Evolutionary conservation across 2,329 filamentous ascomycete species (phyloP).

Genomic region (Endocalyx cinctus): DNA sequence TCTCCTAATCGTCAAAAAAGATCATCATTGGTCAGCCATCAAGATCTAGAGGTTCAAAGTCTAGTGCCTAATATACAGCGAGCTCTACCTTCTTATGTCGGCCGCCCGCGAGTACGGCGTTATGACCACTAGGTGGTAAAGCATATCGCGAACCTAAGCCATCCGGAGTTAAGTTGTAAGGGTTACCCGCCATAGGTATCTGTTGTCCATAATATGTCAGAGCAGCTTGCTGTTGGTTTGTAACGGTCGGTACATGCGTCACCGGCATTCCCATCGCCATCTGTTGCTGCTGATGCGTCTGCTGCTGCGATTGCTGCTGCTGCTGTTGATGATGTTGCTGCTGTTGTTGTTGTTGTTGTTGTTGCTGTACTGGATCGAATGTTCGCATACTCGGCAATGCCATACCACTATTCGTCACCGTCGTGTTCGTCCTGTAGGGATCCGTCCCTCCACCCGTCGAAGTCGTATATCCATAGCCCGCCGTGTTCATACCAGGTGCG

Average conservation of each 20-base stretch:
- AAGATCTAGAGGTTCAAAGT: too few species aligned
- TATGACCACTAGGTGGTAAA: slow-evolving; percentile 43
- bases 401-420: slow-evolving; percentile 27
- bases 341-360: slow-evolving; percentile 21
- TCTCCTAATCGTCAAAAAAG: slow-evolving; percentile 42
- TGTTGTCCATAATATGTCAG: slow-evolving; percentile 41
- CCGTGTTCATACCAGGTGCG: slow-evolving; percentile 19
- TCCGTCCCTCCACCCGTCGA: slow-evolving; percentile 23
- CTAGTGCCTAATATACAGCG: too few species aligned
- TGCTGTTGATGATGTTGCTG: too few species aligned
- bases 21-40: slow-evolving; percentile 20
- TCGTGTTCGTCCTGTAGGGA: slow-evolving; percentile 30
- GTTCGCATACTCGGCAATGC: slow-evolving; percentile 40
- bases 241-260: slow-evolving; percentile 30
- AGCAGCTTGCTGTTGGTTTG: slow-evolving; percentile 25
- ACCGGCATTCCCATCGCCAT: slow-evolving; percentile 34
- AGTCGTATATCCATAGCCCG: slow-evolving; percentile 26
- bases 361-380: slow-evolving; percentile 32
- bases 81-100: slow-evolving; percentile 53
- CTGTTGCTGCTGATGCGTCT: slow-evolving; percentile 25
- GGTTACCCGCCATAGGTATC: slow-evolving; percentile 26
- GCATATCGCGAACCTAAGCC: slow-evolving; percentile 39
- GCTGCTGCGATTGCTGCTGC: slow-evolving; percentile 20
- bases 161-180: slow-evolving; percentile 42
- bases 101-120: slow-evolving; percentile 40